Base-by-base conservation (phyloP, 2,329 filamentous ascomycete species). In the Conoideocrella luteorostrata region DNA sequence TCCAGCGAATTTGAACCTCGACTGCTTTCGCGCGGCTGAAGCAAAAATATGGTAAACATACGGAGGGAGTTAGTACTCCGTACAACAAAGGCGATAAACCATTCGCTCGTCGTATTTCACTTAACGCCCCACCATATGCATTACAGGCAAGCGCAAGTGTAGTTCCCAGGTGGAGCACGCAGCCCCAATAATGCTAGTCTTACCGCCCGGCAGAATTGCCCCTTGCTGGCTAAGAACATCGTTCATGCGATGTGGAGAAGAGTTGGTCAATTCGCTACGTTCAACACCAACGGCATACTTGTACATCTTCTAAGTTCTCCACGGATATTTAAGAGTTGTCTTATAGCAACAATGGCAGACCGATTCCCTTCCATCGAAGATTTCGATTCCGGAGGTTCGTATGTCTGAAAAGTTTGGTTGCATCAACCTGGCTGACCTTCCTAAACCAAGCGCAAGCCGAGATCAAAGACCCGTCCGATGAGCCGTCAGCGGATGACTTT, bases 321-420 rank as follows among this genome's bases (percentile, higher is more conserved):
- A 29, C 33, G 33, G 32, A 24, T 33, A 11, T 37, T 33, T 24
- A 36, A 33, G 3, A 34, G 26, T 15, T 9, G 2, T 23, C 32
- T 47, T 58, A 69, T 3, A 17, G 4, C n/a, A 21, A 39, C 58
- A 35, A 89, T 89, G 85, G 85, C 85, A 39, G 84, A 88, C 67
- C 73, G 84, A 57, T 89, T 89, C 64, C 85, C 85, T 55, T 87
- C 85, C 36, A 69, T 89, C 56, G 85, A 89, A 65, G 85, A 89
- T 58, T 86, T 89, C 60, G 82, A 86, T 63, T 76, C 76, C 23
- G 77, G 76, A 56, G 75, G 77, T 80, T 66, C 63, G 71, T 36
- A 17, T 18, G 23, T 21, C 12, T 1, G 10, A 21, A 10, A 7
- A 41, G 21, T 44, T 32, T 46, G 53, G 36, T 22, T 51, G 47